phyloP scores from a whole-genome alignment of 2,329 filamentous ascomycete species.

The Trichoderma arundinaceum region DNA sequence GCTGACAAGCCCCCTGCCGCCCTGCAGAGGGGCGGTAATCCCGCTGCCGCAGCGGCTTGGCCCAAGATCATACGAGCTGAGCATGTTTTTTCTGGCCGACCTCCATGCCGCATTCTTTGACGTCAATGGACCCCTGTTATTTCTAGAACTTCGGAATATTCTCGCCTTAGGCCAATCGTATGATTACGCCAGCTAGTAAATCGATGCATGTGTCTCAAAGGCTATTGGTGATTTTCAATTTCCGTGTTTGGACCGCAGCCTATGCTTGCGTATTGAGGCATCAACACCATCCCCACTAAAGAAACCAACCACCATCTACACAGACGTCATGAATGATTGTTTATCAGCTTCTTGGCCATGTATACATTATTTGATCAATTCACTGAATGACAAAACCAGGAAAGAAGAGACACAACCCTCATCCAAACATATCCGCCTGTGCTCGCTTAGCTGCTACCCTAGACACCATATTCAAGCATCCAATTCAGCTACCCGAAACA shows the following conservation, averaged over 20 bases:
- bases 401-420: neutral
- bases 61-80: conserved; percentile 20
- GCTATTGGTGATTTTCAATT: neutral
- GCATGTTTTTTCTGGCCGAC: neutral
- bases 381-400: neutral
- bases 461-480: neutral
- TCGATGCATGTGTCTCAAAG: neutral
- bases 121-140: neutral
- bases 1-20: neutral
- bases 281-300: too few species aligned
- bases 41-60: conserved; percentile 4
- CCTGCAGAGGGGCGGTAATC: neutral
- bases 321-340: too few species aligned
- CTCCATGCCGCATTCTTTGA: neutral
- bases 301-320: too few species aligned
- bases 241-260: neutral
- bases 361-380: neutral
- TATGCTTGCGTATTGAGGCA: too few species aligned
- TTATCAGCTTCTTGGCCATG: too few species aligned
- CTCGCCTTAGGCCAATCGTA: neutral
- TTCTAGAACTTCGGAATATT: conserved; percentile 18
- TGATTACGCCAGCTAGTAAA: neutral
- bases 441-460: conserved; percentile 8
- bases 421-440: neutral
- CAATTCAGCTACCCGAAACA: neutral